These are phyloP conservation scores for Cladosporium cucumerinum DNA, from an alignment of 2,329 filamentous ascomycete genomes.

Conservation along the genomic window DNA sequence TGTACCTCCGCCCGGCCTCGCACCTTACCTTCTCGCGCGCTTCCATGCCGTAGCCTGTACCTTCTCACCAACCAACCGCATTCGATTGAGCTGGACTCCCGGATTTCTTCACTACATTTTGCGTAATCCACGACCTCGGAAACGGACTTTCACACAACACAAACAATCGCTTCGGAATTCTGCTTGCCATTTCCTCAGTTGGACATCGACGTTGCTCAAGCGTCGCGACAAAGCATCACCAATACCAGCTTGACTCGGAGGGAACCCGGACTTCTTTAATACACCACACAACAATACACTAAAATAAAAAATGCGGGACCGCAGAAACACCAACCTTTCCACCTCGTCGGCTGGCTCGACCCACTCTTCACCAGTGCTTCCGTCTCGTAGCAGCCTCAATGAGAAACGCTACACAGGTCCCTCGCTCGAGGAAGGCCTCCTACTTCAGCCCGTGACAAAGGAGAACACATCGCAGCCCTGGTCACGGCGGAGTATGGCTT, in stretches of 20 bases:
- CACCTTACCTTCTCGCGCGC: background rate
- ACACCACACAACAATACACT: background rate
- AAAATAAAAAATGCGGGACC: slow-evolving; percentile 42
- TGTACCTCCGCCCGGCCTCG: background rate
- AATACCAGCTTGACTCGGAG: background rate
- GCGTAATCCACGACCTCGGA: slow-evolving; percentile 1
- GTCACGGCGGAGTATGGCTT: slow-evolving; percentile 17
- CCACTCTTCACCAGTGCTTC: slow-evolving; percentile 60
- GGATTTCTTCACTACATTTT: background rate
- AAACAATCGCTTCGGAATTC: background rate
- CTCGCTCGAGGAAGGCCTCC: slow-evolving; percentile 2
- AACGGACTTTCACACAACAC: background rate
- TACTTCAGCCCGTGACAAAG: slow-evolving; percentile 14
- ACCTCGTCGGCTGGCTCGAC: slow-evolving; percentile 67
- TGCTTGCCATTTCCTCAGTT: background rate
- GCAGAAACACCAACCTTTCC: slow-evolving; percentile 47
- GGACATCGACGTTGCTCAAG: background rate
- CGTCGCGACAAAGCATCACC: background rate
- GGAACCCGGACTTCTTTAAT: background rate
- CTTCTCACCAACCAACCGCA: background rate
- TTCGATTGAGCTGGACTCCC: slow-evolving; percentile 14
- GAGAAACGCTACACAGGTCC: slow-evolving; percentile 41
- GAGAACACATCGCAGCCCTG: slow-evolving; percentile 10
- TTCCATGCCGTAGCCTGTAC: slow-evolving; percentile 9
- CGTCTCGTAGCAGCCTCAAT: slow-evolving; percentile 61